Conservation (phyloP, 1,139 yeast genomes). For the Debaryomycetaceae sp. region DNA sequence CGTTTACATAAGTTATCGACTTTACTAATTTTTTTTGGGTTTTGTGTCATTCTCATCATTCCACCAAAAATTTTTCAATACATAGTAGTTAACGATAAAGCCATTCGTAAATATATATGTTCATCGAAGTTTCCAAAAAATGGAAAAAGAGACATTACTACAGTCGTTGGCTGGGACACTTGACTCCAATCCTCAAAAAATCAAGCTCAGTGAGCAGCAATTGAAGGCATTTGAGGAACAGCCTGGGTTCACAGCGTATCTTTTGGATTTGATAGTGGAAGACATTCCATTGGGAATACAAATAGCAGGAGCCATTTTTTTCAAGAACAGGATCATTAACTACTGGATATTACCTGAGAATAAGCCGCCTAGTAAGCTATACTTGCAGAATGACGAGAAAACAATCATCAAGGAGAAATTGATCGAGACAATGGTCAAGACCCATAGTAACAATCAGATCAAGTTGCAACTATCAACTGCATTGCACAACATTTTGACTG, state of each 20-base stretch:
- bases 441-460: constrained; percentile 31
- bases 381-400: constrained; percentile 49
- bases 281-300: constrained; percentile 47
- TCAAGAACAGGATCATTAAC: constrained; percentile 58
- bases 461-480: constrained; percentile 43
- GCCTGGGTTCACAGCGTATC: constrained; percentile 57
- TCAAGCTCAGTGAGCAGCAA: constrained; percentile 42
- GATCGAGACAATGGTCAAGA: constrained; percentile 41
- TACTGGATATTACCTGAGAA: constrained; percentile 54
- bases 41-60: constrained; percentile 7
- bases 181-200: constrained; percentile 32
- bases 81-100: neutral
- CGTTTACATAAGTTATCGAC: neutral
- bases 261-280: constrained; percentile 53
- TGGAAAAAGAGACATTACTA: constrained; percentile 43
- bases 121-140: constrained; percentile 9
- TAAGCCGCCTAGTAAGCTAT: constrained; percentile 19
- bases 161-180: constrained; percentile 43
- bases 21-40: neutral
- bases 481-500: constrained; percentile 38
- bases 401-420: constrained; percentile 48
- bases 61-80: constrained; percentile 9
- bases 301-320: constrained; percentile 62
- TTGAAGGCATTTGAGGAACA: constrained; percentile 39
- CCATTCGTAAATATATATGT: constrained; percentile 1